Evolutionary conservation across 2,329 filamentous ascomycete genomes (phyloP).

Genomic region (Huntiella moniliformis): DNA sequence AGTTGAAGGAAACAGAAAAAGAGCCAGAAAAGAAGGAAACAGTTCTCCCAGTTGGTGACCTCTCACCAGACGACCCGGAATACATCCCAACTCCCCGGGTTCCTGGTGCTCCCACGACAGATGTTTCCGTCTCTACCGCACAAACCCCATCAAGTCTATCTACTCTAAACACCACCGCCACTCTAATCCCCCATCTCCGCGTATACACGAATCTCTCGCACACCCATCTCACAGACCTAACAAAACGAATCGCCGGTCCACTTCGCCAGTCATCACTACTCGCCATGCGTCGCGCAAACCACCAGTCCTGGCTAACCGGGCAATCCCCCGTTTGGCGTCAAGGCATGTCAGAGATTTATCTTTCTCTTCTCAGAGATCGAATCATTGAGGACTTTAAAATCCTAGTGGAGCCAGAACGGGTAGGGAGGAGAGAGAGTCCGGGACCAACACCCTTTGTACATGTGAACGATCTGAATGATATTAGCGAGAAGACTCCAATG

Average conservation of each 20-base stretch:
- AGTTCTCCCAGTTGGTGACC: neutral
- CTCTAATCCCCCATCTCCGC: conserved; percentile 5
- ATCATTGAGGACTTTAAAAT: conserved; percentile 24
- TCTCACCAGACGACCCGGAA: conserved; percentile 1
- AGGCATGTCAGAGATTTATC: conserved; percentile 37
- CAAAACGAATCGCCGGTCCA: neutral
- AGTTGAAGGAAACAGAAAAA: neutral
- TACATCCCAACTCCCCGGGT: conserved; percentile 6
- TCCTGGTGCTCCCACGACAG: conserved; percentile 10
- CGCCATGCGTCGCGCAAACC: conserved; percentile 2
- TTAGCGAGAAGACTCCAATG: conserved; percentile 21
- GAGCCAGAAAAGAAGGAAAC: neutral
- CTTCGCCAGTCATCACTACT: conserved; percentile 4
- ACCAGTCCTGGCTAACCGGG: conserved; percentile 5
- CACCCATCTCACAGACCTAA: neutral
- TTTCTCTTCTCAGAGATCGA: conserved; percentile 31
- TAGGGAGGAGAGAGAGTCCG: conserved; percentile 8
- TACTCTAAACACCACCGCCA: neutral
- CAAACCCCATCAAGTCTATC: neutral
- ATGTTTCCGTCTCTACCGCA: conserved; percentile 9
- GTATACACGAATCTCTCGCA: conserved; percentile 5
- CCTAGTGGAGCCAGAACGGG: conserved; percentile 13
- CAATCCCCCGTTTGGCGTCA: conserved; percentile 24
- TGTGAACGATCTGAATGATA: conserved; percentile 16
- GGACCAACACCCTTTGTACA: conserved; percentile 6